Evolutionary conservation across 2,329 filamentous ascomycete species (phyloP).

Genomic region (Cordyceps cateniannulata): DNA sequence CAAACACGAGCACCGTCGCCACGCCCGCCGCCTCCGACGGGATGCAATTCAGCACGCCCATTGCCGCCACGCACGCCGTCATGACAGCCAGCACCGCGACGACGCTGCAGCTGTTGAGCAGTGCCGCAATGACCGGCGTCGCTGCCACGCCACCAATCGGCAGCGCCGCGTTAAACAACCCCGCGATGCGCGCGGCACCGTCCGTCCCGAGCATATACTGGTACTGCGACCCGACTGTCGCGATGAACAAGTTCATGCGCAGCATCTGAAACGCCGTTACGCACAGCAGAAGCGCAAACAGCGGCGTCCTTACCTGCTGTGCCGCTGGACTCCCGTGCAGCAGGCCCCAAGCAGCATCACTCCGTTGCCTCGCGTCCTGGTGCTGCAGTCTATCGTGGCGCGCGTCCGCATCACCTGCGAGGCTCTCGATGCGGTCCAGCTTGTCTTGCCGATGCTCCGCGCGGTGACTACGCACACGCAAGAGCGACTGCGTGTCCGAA

Average conservation of each 20-base stretch:
- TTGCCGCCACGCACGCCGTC: constrained; percentile 16
- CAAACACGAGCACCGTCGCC: constrained; percentile 60
- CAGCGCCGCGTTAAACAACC: constrained; percentile 43
- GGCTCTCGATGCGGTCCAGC: constrained; percentile 54
- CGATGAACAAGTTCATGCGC: constrained; percentile 66
- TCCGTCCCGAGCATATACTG: constrained; percentile 55
- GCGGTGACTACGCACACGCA: constrained; percentile 34
- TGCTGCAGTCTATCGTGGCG: constrained; percentile 46
- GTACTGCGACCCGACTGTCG: constrained; percentile 65
- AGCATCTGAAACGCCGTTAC: constrained; percentile 56
- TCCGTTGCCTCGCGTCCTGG: constrained; percentile 45
- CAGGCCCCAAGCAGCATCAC: constrained; percentile 64
- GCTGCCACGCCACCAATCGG: constrained; percentile 63
- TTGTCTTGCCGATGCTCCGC: constrained; percentile 48
- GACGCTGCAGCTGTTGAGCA: constrained; percentile 62
- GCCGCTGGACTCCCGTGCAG: constrained; percentile 59
- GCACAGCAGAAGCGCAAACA: constrained; percentile 65
- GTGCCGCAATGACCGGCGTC: constrained; percentile 64
- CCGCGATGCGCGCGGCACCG: constrained; percentile 28
- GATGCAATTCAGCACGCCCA: constrained; percentile 57
- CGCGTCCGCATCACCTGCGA: constrained; percentile 51
- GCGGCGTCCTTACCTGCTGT: constrained; percentile 59
- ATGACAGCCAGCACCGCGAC: constrained; percentile 34
- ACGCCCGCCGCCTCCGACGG: constrained; percentile 58
- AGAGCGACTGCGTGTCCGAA: constrained; percentile 37